Conservation (phyloP, 768 basidiomycete genomes). For the Mycena indigotica region DNA sequence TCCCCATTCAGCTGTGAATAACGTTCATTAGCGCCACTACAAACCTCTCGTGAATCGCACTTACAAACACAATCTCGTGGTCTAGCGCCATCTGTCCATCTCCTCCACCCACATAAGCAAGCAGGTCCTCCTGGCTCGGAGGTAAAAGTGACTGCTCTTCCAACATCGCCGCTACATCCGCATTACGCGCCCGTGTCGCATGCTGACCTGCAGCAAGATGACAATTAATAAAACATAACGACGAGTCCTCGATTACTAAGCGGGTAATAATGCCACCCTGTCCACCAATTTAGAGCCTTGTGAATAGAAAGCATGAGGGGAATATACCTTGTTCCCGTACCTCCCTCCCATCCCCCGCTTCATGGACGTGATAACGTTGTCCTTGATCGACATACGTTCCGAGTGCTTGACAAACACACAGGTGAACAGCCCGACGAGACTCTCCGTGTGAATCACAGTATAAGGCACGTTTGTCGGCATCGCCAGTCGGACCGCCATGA, state of each 20-base stretch:
- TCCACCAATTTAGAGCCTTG: constrained; percentile 3
- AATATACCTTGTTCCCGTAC: constrained; percentile 90
- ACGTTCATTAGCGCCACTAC: no score
- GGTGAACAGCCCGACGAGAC: constrained; percentile 85
- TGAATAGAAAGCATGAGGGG: background rate
- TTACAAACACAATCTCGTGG: constrained; percentile 90
- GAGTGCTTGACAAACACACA: constrained; percentile 73
- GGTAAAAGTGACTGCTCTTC: constrained; percentile 78
- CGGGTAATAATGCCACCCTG: constrained; percentile 91
- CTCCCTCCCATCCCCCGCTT: constrained; percentile 92
- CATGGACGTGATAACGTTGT: constrained; percentile 75
- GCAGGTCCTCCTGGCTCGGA: constrained; percentile 48
- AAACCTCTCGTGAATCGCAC: no score
- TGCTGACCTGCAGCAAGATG: constrained; percentile 96
- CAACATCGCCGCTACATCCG: constrained; percentile 83
- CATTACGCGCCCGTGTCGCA: constrained; percentile 79
- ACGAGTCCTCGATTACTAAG: constrained; percentile 89
- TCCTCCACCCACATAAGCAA: constrained; percentile 85
- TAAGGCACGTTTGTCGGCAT: constrained; percentile 80
- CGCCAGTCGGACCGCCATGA: constrained; percentile 67
- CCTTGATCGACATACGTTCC: constrained; percentile 61
- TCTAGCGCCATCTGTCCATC: constrained; percentile 93
- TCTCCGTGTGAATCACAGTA: constrained; percentile 79
- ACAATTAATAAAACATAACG: constrained; percentile 93
- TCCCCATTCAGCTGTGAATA: constrained; percentile 77